Conservation (phyloP, 2,329 filamentous ascomycete species). For the Sordariomycetes sp. region DNA sequence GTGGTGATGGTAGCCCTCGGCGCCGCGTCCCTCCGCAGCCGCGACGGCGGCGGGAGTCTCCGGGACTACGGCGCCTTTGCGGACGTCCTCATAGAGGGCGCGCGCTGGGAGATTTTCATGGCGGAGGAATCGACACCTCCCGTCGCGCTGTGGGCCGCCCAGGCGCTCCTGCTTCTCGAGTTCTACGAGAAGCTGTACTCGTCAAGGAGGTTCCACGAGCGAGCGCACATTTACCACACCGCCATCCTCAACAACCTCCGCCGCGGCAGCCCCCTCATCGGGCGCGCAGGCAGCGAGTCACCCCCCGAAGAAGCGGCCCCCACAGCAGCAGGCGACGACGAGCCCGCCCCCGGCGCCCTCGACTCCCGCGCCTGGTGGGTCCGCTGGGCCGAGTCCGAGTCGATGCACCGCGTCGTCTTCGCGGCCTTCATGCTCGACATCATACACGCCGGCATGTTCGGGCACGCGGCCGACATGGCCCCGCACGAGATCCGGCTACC, state of each 20-base stretch:
- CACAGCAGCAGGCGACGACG: constrained; percentile 25
- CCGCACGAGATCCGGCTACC: constrained; percentile 80
- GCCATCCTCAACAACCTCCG: constrained; percentile 76
- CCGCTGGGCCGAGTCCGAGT: constrained; percentile 80
- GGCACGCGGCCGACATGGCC: constrained; percentile 80
- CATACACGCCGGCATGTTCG: constrained; percentile 84
- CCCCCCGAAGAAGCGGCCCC: constrained; percentile 42
- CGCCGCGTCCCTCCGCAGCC: constrained; percentile 61
- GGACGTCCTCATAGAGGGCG: constrained; percentile 52
- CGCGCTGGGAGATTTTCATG: constrained; percentile 75
- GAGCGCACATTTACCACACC: constrained; percentile 81
- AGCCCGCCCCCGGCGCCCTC: constrained; percentile 8
- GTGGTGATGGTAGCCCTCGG: constrained; percentile 77
- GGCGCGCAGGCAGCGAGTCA: constrained; percentile 64
- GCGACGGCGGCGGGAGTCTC: constrained; percentile 38
- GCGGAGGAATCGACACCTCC: constrained; percentile 72
- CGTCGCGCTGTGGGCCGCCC: constrained; percentile 78
- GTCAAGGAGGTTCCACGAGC: constrained; percentile 68
- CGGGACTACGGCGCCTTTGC: constrained; percentile 32
- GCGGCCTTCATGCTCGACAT: constrained; percentile 83
- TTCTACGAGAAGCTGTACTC: constrained; percentile 90
- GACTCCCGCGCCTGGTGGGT: constrained; percentile 55
- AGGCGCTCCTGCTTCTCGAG: constrained; percentile 70
- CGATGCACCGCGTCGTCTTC: constrained; percentile 76
- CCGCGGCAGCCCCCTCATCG: constrained; percentile 74